Percentiles rank a stretch among this genome's conserved stretches.
phyloP scores from a whole-genome alignment of 768 basidiomycete genomes.

The Boletus barrowsii region DNA sequence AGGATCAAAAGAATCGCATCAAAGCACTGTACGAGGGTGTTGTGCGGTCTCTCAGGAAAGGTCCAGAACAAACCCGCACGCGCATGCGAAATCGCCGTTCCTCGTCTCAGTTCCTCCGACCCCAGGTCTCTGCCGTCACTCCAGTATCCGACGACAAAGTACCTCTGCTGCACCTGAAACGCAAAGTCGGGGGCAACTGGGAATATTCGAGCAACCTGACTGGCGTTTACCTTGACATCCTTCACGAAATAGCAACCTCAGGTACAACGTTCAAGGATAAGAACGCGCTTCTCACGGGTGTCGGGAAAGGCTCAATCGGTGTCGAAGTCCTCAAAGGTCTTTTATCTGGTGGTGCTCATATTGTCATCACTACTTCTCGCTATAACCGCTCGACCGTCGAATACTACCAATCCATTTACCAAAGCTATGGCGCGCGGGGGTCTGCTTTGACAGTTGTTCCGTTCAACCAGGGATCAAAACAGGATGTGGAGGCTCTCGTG shows the following conservation, averaged over 20 bases:
- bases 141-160: constrained; percentile 83
- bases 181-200: constrained; percentile 93
- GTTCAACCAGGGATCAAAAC: constrained; percentile 98
- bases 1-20: constrained; percentile 94
- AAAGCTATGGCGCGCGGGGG: constrained; percentile 89
- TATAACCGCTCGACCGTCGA: constrained; percentile 95
- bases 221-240: constrained; percentile 90
- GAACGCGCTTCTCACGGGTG: constrained; percentile 96
- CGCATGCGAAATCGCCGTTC: constrained; percentile 76
- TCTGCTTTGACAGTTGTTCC: constrained; percentile 98
- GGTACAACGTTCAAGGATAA: constrained; percentile 99
- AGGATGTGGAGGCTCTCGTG: constrained; percentile 95
- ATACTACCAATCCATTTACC: constrained; percentile 98
- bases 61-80: constrained; percentile 58
- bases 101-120: constrained; percentile 96
- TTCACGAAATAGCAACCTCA: constrained; percentile 97
- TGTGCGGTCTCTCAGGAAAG: constrained; percentile 84
- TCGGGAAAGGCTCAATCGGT: constrained; percentile 97
- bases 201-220: constrained; percentile 98
- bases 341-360: constrained; percentile 92
- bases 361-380: constrained; percentile 96
- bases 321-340: constrained; percentile 97
- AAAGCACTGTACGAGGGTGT: constrained; percentile 96
- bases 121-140: constrained; percentile 68
- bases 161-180: constrained; percentile 93